phyloP scores from a whole-genome alignment of 2,329 filamentous ascomycete species.

The Capronia coronata region DNA sequence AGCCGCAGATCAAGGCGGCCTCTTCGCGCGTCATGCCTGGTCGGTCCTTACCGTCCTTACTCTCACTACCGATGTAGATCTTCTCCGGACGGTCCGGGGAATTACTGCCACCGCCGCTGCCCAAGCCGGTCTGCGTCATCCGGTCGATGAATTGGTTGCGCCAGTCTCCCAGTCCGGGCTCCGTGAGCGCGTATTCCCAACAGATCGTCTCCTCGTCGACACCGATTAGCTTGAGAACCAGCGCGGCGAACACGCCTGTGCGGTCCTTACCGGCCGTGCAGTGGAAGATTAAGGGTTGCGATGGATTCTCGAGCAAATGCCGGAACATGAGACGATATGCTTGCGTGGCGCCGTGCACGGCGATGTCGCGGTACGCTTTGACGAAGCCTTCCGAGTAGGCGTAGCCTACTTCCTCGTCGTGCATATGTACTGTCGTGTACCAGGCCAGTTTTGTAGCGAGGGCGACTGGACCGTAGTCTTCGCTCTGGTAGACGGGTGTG shows the following conservation, averaged over 20 bases:
- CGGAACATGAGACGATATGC: slow-evolving; percentile 55
- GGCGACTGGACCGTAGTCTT: slow-evolving; percentile 54
- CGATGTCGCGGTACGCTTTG: slow-evolving; percentile 60
- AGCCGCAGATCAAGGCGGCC: slow-evolving; percentile 26
- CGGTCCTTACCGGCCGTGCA: slow-evolving; percentile 74
- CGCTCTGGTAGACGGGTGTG: slow-evolving; percentile 59
- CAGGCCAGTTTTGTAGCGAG: slow-evolving; percentile 55
- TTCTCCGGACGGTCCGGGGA: neutral
- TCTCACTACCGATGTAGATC: neutral
- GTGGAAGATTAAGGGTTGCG: slow-evolving; percentile 51
- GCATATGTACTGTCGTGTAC: slow-evolving; percentile 50
- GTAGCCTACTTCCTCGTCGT: slow-evolving; percentile 39
- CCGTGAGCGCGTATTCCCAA: slow-evolving; percentile 62
- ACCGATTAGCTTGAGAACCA: slow-evolving; percentile 59
- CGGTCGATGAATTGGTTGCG: slow-evolving; percentile 26
- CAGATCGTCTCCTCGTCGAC: slow-evolving; percentile 56
- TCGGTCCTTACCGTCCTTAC: neutral
- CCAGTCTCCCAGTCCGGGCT: slow-evolving; percentile 48
- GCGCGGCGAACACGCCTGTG: slow-evolving; percentile 62
- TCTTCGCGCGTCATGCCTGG: slow-evolving; percentile 22
- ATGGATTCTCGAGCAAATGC: slow-evolving; percentile 44
- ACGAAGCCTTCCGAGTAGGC: slow-evolving; percentile 50
- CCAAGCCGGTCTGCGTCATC: slow-evolving; percentile 21
- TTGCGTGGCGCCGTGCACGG: slow-evolving; percentile 48
- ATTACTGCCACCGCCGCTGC: slow-evolving; percentile 12